Conservation (phyloP, 1,139 yeast species). For the Yamadazyma dushanensis region DNA sequence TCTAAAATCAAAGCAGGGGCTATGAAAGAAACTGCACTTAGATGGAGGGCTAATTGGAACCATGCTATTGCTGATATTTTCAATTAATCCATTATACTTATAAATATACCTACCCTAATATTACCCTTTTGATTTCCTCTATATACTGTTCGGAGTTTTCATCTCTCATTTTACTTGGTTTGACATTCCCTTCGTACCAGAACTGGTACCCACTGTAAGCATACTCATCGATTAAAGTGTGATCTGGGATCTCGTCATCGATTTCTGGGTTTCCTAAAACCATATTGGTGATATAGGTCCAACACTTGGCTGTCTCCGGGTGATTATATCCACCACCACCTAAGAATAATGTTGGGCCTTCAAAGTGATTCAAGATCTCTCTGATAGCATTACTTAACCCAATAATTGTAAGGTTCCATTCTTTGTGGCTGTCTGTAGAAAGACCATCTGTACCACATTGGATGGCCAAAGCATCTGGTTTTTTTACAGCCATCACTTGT, state of each 20-base stretch:
- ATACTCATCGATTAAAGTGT: slow-evolving; percentile 44
- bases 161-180: slow-evolving; percentile 3
- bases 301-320: slow-evolving; percentile 61
- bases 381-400: slow-evolving; percentile 46
- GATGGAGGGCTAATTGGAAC: slow-evolving; percentile 83
- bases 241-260: slow-evolving; percentile 55
- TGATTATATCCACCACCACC: slow-evolving; percentile 84
- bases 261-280: slow-evolving; percentile 19
- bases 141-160: neutral
- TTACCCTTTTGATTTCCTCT: slow-evolving; percentile 23
- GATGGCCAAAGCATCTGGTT: slow-evolving; percentile 57
- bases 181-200: slow-evolving; percentile 23
- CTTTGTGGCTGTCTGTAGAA: slow-evolving; percentile 51
- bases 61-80: slow-evolving; percentile 22
- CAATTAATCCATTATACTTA: slow-evolving; percentile 12
- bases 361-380: slow-evolving; percentile 14
- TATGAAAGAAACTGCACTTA: slow-evolving; percentile 54
- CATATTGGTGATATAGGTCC: slow-evolving; percentile 53
- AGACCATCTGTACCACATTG: slow-evolving; percentile 79
- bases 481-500: slow-evolving; percentile 38
- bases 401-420: slow-evolving; percentile 66
- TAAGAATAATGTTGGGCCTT: slow-evolving; percentile 44
- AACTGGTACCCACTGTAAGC: slow-evolving; percentile 50
- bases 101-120: slow-evolving; percentile 19
- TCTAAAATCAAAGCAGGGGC: slow-evolving; percentile 65